These are phyloP conservation scores for Fibroporia radiculosa DNA, from an alignment of 768 basidiomycete species.

Conservation along the genomic window DNA sequence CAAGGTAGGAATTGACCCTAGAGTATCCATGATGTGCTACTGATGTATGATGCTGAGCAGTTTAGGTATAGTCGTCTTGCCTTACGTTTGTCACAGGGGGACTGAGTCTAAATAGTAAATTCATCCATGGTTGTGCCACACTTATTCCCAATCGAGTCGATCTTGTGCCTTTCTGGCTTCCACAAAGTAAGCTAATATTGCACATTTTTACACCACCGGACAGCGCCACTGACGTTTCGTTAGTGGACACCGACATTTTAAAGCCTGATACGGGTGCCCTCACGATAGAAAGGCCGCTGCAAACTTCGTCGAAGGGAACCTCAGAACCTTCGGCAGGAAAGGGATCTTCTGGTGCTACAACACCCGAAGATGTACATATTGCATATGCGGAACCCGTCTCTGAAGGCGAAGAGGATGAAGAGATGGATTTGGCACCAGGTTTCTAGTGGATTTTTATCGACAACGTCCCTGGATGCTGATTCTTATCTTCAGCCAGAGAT, in stretches of 20 bases:
- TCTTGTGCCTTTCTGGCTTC: conserved; percentile 97
- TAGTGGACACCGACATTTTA: conserved; percentile 92
- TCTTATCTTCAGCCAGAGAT: conserved; percentile 39
- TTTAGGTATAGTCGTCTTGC: conserved; percentile 9
- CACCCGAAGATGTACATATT: conserved; percentile 25
- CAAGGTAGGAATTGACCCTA: conserved; percentile 77
- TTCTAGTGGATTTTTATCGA: neutral
- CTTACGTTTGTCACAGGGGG: neutral
- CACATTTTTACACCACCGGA: no score
- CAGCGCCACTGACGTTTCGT: no score
- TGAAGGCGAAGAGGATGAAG: conserved; percentile 91
- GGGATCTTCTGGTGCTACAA: conserved; percentile 35
- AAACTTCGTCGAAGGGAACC: conserved; percentile 37
- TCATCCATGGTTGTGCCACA: conserved; percentile 94
- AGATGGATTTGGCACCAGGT: conserved; percentile 51
- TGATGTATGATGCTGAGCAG: conserved; percentile 6
- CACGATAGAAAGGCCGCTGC: conserved; percentile 66
- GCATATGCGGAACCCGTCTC: conserved; percentile 85
- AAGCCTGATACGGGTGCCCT: conserved; percentile 75
- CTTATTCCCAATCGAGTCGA: conserved; percentile 89
- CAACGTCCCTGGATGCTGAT: neutral
- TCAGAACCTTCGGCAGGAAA: conserved; percentile 22
- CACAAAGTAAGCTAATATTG: conserved; percentile 58
- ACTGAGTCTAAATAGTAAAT: conserved; percentile 50
- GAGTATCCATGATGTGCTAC: no score